A percentile compares a stretch with the other conserved stretches of the same genome.
These are phyloP conservation scores for Murraya paniculata DNA, from an alignment of 345 rosid species.

Conservation along the genomic window DNA sequence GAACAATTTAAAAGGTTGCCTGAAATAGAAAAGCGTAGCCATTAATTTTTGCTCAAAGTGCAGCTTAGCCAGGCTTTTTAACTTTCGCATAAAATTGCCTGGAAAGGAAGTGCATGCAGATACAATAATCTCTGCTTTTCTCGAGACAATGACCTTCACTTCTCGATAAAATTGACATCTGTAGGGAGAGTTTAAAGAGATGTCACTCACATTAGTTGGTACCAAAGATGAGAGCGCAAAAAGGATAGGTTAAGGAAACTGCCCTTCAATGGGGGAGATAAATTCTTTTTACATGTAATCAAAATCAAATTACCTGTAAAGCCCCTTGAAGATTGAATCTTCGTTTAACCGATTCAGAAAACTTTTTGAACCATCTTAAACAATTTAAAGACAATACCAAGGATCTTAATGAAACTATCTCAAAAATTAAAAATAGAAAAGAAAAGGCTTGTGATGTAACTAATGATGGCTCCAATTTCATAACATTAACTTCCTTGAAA, in stretches of 20 bases:
- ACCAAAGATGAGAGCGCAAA: conserved; percentile 4
- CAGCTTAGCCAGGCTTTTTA: conserved; percentile 16
- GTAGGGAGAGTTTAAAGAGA: conserved; percentile 9
- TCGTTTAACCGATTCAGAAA: no score
- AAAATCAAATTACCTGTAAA: neutral
- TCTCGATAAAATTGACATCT: conserved; percentile 10
- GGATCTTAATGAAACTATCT: neutral
- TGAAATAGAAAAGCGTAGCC: neutral
- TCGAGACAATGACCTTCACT: conserved; percentile 2
- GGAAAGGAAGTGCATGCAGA: conserved; percentile 21
- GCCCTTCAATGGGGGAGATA: neutral
- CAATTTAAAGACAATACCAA: neutral
- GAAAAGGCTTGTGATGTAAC: conserved; percentile 22
- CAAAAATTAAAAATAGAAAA: neutral
- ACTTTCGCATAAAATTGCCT: neutral
- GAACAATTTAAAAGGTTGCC: neutral
- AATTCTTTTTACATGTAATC: no score
- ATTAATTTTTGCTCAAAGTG: conserved; percentile 3
- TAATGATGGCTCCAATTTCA: conserved; percentile 14
- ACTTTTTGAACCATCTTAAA: no score
- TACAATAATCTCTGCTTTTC: conserved; percentile 8
- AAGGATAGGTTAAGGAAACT: neutral
- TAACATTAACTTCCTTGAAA: neutral
- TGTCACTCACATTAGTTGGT: neutral
- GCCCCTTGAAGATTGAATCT: neutral